Evolutionary conservation across 2,329 filamentous ascomycete genomes (phyloP).

Genomic region (Paracoccidioides brasiliensis): DNA sequence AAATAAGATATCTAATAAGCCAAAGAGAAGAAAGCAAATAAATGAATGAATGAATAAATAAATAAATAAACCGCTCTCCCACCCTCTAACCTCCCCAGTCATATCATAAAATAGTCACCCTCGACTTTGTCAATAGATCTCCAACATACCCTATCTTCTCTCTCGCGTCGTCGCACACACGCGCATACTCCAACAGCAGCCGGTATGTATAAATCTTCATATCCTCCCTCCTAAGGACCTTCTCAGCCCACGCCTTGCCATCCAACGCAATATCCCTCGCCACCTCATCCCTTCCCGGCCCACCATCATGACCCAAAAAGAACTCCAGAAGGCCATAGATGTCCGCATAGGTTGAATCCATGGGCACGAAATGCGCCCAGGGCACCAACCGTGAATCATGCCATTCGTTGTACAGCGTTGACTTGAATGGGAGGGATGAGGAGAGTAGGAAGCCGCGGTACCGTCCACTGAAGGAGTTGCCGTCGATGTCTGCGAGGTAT

Average conservation of each 20-base stretch:
- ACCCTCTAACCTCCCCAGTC: not conserved
- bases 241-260: constrained; percentile 56
- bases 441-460: constrained; percentile 57
- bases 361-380: constrained; percentile 71
- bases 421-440: constrained; percentile 60
- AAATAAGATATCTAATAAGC: not conserved
- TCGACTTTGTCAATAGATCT: not conserved
- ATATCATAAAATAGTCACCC: not conserved
- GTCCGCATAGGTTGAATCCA: constrained; percentile 62
- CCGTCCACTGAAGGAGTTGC: constrained; percentile 56
- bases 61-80: not conserved
- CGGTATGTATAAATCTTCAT: constrained; percentile 60
- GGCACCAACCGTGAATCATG: constrained; percentile 60
- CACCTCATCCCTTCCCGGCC: constrained; percentile 35
- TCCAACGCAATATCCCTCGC: constrained; percentile 52
- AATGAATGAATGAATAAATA: not conserved
- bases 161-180: constrained; percentile 27
- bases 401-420: constrained; percentile 68
- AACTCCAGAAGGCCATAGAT: constrained; percentile 62
- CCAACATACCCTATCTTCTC: constrained; percentile 13
- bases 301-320: constrained; percentile 48
- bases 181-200: constrained; percentile 50
- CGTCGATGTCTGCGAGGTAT: constrained; percentile 64
- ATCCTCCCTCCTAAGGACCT: constrained; percentile 55
- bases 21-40: not conserved